Base-by-base conservation (phyloP, 192 early-diverging fungal species). In the Piromyces finnis region DNA sequence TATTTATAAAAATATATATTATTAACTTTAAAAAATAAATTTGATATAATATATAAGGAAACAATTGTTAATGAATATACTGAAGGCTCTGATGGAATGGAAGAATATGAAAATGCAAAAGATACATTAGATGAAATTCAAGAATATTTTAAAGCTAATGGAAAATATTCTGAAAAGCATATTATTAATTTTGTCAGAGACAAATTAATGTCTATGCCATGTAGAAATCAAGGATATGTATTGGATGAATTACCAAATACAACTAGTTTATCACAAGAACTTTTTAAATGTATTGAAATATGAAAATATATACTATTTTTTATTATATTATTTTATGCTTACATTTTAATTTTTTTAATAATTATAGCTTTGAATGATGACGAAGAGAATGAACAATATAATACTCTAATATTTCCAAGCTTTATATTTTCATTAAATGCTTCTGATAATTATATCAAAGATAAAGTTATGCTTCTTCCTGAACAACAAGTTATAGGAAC, bases 171-270 rank as follows among this genome's bases (percentile, higher is more conserved):
- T 2, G 84, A 85, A 1, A 84, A 85, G 29, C 85, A 89, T 51
- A 80, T 89, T 17, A 82, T 86, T 27, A 83, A 80, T 35, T 90
- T 91, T 79, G 82, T 90, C 30, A 78, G 86, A 77, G 90, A 90
- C 26, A 88, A 87, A 82, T 81, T 91, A 78, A 80, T 83, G 17
- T 87, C 86, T n/a, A 90, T 89, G 90, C 89, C 89, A 11, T 91
- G 88, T 80, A 68, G 86, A 15, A 91, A 91, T 79, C 90, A 91
- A 79, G 90, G 90, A 13, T 91, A 90, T 79, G 84, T 91, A 22
- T 77, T 91, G 7, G 90, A 91, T 78, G 89, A 87, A 30, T 91
- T 79, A 79, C 90, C 90, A n/a, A 80, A 59, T 22, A 84, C 81
- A 1, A 59, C 86, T 37, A 86, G 89, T 14, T 87, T 89, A 80